A percentile compares a stretch with the other conserved stretches of the same genome.
These are phyloP conservation scores for Candida sphagnicola DNA, from an alignment of 805 yeast species.

Conservation along the genomic window DNA sequence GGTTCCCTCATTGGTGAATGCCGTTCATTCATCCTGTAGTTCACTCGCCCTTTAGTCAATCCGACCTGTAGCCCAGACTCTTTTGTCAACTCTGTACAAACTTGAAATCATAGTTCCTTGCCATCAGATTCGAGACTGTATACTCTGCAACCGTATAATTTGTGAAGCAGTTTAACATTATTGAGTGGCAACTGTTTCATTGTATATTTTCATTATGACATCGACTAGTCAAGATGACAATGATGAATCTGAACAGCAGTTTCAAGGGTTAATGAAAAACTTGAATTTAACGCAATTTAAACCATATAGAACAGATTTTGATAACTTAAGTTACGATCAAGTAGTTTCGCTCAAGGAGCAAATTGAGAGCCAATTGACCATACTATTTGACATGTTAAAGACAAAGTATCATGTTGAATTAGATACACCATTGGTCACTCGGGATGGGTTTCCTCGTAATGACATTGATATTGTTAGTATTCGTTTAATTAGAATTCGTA, in stretches of 20 bases:
- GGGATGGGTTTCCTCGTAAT: conserved; percentile 81
- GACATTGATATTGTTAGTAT: conserved; percentile 77
- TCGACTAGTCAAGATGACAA: conserved; percentile 8
- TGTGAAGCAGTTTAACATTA: no score
- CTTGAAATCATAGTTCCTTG: no score
- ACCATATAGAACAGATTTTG: conserved; percentile 16
- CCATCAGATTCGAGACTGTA: no score
- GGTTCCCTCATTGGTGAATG: no score
- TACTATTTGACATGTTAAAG: conserved; percentile 39
- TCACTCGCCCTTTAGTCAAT: no score
- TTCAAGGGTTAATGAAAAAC: conserved; percentile 24
- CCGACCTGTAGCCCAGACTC: no score
- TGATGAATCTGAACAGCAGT: conserved; percentile 13
- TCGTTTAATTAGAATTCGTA: conserved; percentile 56
- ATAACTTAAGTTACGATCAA: conserved; percentile 11
- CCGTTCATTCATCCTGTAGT: no score
- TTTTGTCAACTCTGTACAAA: no score
- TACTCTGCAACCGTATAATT: no score
- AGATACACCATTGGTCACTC: conserved; percentile 58
- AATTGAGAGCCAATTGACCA: conserved; percentile 23
- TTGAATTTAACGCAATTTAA: conserved; percentile 24
- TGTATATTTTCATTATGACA: neutral
- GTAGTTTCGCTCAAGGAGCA: conserved; percentile 11
- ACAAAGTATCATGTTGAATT: conserved; percentile 50
- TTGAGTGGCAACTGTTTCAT: no score